Percentiles rank a stretch among this genome's conserved stretches.
phyloP scores from a whole-genome alignment of 768 basidiomycete genomes.

The Melanogaster broomeanus region DNA sequence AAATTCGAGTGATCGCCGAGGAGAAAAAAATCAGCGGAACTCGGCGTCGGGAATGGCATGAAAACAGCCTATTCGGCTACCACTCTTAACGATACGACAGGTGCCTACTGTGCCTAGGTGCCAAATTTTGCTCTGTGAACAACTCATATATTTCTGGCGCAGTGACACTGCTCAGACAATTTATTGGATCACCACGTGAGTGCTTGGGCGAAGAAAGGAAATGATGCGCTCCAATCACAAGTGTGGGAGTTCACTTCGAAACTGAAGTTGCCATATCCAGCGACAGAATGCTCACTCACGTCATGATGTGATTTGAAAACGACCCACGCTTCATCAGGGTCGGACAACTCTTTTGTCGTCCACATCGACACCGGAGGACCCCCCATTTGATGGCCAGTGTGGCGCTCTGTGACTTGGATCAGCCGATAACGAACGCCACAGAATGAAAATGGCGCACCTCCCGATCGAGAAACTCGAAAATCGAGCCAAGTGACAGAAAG shows the following conservation, averaged over 20 bases:
- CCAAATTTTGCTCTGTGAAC: no score
- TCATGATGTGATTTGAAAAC: constrained; percentile 63
- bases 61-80: background rate
- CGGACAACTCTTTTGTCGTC: constrained; percentile 40
- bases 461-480: constrained; percentile 23
- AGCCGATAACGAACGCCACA: constrained; percentile 2
- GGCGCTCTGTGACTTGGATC: constrained; percentile 9
- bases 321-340: constrained; percentile 48
- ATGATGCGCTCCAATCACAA: constrained; percentile 7
- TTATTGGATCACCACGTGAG: no score
- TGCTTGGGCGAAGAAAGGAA: constrained; percentile 6
- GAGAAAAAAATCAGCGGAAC: constrained; percentile 9
- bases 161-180: constrained; percentile 13
- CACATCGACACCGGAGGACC: constrained; percentile 47
- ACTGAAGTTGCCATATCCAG: background rate
- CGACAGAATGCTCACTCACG: constrained; percentile 39
- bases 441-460: constrained; percentile 14
- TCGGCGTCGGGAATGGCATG: constrained; percentile 1
- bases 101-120: no score
- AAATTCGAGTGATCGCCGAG: constrained; percentile 22
- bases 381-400: constrained; percentile 3
- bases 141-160: background rate
- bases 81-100: background rate
- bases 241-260: background rate
- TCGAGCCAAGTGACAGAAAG: constrained; percentile 25